phyloP scores from a whole-genome alignment of 176 grass and related monocot genomes.

The Aegilops bicornis region DNA sequence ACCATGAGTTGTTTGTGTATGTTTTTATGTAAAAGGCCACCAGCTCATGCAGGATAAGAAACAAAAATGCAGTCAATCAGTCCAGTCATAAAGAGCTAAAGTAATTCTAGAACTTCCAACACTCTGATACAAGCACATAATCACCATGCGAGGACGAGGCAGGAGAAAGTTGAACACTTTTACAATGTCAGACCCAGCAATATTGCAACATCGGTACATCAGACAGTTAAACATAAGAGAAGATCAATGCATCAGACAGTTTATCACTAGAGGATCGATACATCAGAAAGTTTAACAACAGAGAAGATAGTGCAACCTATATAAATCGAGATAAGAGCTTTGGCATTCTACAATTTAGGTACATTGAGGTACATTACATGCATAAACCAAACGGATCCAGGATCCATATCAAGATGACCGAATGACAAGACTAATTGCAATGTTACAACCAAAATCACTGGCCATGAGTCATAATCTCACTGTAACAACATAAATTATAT shows the following conservation, averaged over 20 bases:
- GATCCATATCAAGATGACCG: neutral
- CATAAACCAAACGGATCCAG: conserved; percentile 15
- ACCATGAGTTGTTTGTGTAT: neutral
- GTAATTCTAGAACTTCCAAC: neutral
- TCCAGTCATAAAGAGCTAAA: neutral
- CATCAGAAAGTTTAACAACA: neutral
- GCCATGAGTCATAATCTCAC: neutral
- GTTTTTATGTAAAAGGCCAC: neutral
- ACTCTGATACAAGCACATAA: neutral
- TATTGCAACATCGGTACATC: neutral
- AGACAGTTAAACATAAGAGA: neutral
- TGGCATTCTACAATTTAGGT: neutral
- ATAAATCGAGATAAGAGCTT: conserved; percentile 7
- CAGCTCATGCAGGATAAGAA: neutral
- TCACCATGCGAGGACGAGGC: neutral
- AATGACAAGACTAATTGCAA: conserved; percentile 26
- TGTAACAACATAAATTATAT: conserved; percentile 3
- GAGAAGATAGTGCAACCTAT: neutral
- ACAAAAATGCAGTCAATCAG: neutral
- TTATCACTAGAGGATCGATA: neutral
- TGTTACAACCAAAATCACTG: neutral
- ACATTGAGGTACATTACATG: neutral
- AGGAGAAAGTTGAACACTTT: neutral
- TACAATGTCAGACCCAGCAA: neutral
- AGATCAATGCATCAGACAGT: neutral